These are phyloP conservation scores for Botryotinia convoluta DNA, from an alignment of 2,329 filamentous ascomycete species.

Conservation along the genomic window DNA sequence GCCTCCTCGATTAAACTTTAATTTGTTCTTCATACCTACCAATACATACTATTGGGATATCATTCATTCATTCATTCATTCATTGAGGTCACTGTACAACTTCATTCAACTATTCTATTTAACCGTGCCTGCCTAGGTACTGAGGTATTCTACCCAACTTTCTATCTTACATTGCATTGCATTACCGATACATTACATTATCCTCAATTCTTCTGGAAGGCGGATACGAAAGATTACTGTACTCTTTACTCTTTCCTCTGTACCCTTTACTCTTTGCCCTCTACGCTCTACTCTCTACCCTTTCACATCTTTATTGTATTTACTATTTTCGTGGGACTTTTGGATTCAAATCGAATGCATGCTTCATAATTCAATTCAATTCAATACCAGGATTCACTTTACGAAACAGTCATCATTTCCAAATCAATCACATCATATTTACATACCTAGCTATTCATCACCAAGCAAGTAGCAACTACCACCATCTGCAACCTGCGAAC, in stretches of 20 bases:
- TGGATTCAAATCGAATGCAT: not conserved
- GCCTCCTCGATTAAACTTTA: constrained; percentile 8
- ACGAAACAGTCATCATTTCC: not conserved
- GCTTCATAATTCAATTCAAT: not conserved
- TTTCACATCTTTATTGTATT: not conserved
- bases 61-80: not conserved
- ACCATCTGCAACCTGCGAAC: constrained; percentile 13
- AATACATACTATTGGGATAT: no score
- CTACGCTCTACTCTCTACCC: not conserved
- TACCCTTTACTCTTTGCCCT: not conserved
- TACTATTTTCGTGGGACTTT: not conserved
- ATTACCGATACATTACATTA: not conserved
- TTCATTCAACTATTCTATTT: not conserved
- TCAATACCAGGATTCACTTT: not conserved
- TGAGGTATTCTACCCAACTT: not conserved
- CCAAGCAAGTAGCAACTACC: constrained; percentile 1
- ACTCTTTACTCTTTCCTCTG: not conserved
- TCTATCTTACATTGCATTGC: not conserved
- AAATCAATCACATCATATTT: not conserved
- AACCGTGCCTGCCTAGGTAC: not conserved
- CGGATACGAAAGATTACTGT: constrained; percentile 1
- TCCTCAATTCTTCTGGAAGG: not conserved
- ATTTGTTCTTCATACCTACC: not conserved
- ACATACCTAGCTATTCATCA: not conserved
- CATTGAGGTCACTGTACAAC: not conserved